Conservation (phyloP, 805 yeast genomes). For the Kodamaea lidongshanica region DNA sequence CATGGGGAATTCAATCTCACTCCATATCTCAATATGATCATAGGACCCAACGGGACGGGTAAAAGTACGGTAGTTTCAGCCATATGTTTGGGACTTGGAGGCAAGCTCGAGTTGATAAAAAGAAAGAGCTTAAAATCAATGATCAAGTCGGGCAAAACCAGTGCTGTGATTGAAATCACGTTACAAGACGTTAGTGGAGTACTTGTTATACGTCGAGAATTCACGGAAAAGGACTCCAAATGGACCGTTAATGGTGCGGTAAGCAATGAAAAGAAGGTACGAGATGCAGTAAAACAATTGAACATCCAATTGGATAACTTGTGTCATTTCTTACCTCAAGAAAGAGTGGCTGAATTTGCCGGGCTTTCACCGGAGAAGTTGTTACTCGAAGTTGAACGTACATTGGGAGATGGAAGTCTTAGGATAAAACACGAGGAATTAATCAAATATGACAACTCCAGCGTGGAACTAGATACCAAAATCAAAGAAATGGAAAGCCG, state of each 20-base stretch:
- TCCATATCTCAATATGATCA: slow-evolving; percentile 81
- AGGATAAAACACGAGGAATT: slow-evolving; percentile 52
- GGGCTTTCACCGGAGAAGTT: slow-evolving; percentile 68
- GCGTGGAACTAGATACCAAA: slow-evolving; percentile 21
- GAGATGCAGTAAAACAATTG: slow-evolving; percentile 37
- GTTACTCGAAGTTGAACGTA: slow-evolving; percentile 71
- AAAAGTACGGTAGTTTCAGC: slow-evolving; percentile 92
- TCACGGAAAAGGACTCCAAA: slow-evolving; percentile 41
- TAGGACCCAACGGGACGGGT: slow-evolving; percentile 97
- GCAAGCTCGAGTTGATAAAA: slow-evolving; percentile 67
- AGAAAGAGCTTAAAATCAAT: slow-evolving; percentile 61
- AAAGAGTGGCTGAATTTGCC: slow-evolving; percentile 89
- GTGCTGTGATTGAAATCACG: slow-evolving; percentile 45
- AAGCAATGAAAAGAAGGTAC: slow-evolving; percentile 42
- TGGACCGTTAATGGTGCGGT: slow-evolving; percentile 45
- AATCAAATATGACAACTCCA: slow-evolving; percentile 42
- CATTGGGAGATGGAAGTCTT: slow-evolving; percentile 61
- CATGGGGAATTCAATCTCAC: slow-evolving; percentile 68
- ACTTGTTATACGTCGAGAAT: slow-evolving; percentile 40
- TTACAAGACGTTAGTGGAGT: slow-evolving; percentile 35
- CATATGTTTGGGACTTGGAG: slow-evolving; percentile 81
- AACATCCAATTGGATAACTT: slow-evolving; percentile 86
- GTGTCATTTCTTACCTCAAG: slow-evolving; percentile 94
- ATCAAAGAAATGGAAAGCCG: slow-evolving; percentile 24
- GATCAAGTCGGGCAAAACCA: slow-evolving; percentile 59